These are phyloP conservation scores for Aspergillus ustus DNA, from an alignment of 2,329 filamentous ascomycete genomes.

Conservation along the genomic window DNA sequence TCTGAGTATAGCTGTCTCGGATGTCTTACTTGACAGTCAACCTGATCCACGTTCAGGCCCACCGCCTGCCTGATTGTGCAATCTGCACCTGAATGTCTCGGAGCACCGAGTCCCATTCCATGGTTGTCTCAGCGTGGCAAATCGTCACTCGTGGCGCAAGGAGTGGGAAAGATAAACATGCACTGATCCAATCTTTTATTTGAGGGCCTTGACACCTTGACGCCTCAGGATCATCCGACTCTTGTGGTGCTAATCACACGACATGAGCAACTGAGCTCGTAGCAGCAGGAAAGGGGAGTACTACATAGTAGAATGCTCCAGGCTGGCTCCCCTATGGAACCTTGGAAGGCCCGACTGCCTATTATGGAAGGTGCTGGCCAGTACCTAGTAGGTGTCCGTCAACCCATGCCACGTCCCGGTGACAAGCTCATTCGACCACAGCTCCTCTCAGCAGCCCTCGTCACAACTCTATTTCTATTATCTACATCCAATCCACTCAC, in stretches of 20 bases:
- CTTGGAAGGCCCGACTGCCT: not conserved
- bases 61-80: not conserved
- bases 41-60: not conserved
- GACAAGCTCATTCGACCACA: not conserved
- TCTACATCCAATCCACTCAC: not conserved
- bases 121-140: conserved; percentile 6
- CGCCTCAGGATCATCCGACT: not conserved
- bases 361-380: not conserved
- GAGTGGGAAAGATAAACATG: not conserved
- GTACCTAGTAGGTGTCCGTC: too few species aligned
- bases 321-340: not conserved
- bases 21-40: conserved; percentile 7
- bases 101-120: not conserved
- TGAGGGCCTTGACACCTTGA: not conserved
- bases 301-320: too few species aligned
- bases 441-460: not conserved
- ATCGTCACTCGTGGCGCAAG: not conserved
- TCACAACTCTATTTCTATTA: not conserved
- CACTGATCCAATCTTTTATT: not conserved
- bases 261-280: not conserved
- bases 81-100: not conserved
- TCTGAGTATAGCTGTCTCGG: conserved; percentile 2
- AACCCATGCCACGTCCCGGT: not conserved
- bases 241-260: not conserved
- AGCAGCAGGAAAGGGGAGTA: not conserved